Conservation (phyloP, 805 yeast genomes). For the Kuraishia molischiana region DNA sequence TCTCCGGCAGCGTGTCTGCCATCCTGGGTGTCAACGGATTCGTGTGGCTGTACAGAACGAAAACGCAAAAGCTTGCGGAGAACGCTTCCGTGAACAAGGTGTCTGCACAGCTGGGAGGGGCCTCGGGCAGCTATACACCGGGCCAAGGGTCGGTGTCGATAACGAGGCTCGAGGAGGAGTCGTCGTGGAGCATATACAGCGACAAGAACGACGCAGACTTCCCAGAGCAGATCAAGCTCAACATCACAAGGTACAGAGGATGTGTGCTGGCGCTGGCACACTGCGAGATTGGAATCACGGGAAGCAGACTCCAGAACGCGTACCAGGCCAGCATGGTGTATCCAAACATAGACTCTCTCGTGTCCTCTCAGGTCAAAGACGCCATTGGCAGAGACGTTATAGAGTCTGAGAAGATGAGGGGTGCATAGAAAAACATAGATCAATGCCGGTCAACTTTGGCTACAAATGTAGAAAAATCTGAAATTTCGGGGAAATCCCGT, state of each 20-base stretch:
- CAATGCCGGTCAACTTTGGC: too few relatives aligned
- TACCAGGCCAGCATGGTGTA: conserved; percentile 86
- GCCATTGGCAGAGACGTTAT: conserved; percentile 65
- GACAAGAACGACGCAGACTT: conserved; percentile 72
- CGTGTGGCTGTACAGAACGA: conserved; percentile 79
- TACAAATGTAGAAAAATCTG: too few relatives aligned
- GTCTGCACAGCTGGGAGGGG: conserved; percentile 26
- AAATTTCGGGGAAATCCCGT: too few relatives aligned
- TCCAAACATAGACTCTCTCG: conserved; percentile 57
- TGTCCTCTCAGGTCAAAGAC: conserved; percentile 66
- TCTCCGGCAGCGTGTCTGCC: conserved; percentile 91
- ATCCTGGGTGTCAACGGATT: conserved; percentile 93
- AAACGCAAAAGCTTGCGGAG: neutral
- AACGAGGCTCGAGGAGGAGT: conserved; percentile 77
- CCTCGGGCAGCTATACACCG: conserved; percentile 29
- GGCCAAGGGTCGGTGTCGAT: conserved; percentile 60
- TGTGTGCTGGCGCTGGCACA: conserved; percentile 75
- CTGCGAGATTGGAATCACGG: conserved; percentile 82
- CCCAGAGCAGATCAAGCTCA: conserved; percentile 47
- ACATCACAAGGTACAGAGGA: conserved; percentile 78
- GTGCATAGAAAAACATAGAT: too few relatives aligned
- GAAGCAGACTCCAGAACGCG: conserved; percentile 65
- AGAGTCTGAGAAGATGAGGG: conserved; percentile 68
- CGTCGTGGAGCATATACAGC: conserved; percentile 91
- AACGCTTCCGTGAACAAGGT: conserved; percentile 19